Conservation (phyloP, 306 rosid species). For the Carpinus fangiana region DNA sequence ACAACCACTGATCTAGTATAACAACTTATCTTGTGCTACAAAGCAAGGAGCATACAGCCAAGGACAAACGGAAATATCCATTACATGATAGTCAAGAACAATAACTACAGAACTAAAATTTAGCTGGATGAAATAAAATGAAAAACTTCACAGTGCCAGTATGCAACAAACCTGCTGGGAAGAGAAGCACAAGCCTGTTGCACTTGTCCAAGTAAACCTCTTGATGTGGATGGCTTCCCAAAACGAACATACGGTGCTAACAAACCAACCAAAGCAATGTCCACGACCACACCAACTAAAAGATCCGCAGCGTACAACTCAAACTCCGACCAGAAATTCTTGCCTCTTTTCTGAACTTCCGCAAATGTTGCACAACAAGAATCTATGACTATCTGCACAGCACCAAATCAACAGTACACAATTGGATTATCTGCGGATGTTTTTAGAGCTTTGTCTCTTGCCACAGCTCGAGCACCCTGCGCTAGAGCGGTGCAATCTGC, state of each 20-base stretch:
- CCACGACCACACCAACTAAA: conserved; percentile 85
- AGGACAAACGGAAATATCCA: not conserved
- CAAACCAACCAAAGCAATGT: conserved; percentile 85
- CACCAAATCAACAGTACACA: conserved; percentile 18
- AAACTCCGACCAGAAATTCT: conserved; percentile 87
- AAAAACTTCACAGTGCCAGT: not conserved
- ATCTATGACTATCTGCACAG: conserved; percentile 80
- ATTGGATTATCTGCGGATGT: not conserved
- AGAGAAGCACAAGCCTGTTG: conserved; percentile 72
- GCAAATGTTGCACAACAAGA: conserved; percentile 97
- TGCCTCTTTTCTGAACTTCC: conserved; percentile 86
- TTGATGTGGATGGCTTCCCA: conserved; percentile 62
- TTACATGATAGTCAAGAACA: not conserved
- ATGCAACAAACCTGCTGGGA: conserved; percentile 80
- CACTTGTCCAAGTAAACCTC: conserved; percentile 73
- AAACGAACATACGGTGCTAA: conserved; percentile 92
- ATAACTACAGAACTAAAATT: not conserved
- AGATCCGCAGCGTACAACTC: conserved; percentile 93
- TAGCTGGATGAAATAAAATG: not conserved
- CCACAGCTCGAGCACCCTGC: too few relatives aligned
- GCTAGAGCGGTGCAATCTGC: too few relatives aligned
- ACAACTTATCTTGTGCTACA: not conserved
- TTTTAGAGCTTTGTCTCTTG: too few relatives aligned
- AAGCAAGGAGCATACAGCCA: not conserved
- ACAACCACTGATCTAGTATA: not conserved